phyloP scores from a whole-genome alignment of 257 asterid genomes.

The Rauvolfia tetraphylla region DNA sequence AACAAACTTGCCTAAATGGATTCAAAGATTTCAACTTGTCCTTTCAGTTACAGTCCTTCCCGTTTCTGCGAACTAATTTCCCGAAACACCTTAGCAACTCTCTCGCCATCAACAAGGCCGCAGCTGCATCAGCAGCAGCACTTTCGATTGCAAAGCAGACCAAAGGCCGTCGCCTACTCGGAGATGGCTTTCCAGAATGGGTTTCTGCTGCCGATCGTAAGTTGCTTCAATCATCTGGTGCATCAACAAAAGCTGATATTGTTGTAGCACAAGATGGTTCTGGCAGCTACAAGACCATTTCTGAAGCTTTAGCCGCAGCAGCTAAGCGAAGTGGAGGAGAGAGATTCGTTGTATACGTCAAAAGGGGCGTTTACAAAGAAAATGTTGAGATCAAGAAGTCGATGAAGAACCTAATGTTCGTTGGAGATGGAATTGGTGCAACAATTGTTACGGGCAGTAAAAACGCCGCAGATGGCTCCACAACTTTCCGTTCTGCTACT shows the following conservation, averaged over 20 bases:
- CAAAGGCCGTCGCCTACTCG: slow-evolving; percentile 25
- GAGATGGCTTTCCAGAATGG: slow-evolving; percentile 43
- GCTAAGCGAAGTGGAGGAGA: slow-evolving; percentile 26
- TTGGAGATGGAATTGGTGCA: slow-evolving; percentile 70
- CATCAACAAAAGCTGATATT: slow-evolving; percentile 25
- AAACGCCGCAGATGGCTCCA: slow-evolving; percentile 47
- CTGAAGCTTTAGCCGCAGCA: slow-evolving; percentile 40
- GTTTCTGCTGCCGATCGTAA: slow-evolving; percentile 33
- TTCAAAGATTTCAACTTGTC: slow-evolving; percentile 46
- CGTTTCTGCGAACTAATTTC: slow-evolving; percentile 16
- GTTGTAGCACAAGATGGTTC: slow-evolving; percentile 72
- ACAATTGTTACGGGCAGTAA: slow-evolving; percentile 47
- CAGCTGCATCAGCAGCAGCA: background rate
- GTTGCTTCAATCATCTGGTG: slow-evolving; percentile 31
- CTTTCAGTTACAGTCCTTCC: slow-evolving; percentile 21
- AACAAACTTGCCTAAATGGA: slow-evolving; percentile 54
- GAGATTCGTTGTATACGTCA: slow-evolving; percentile 56
- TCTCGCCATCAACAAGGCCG: slow-evolving; percentile 48
- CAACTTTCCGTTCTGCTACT: slow-evolving; percentile 69
- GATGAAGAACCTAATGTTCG: slow-evolving; percentile 53
- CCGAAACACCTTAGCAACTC: slow-evolving; percentile 51
- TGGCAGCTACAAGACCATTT: slow-evolving; percentile 48
- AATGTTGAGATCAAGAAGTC: slow-evolving; percentile 48
- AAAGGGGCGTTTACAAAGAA: slow-evolving; percentile 54
- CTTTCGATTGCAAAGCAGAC: background rate